Evolutionary conservation across 768 basidiomycete genomes (phyloP).

Genomic region (Rhodotorula graminis): DNA sequence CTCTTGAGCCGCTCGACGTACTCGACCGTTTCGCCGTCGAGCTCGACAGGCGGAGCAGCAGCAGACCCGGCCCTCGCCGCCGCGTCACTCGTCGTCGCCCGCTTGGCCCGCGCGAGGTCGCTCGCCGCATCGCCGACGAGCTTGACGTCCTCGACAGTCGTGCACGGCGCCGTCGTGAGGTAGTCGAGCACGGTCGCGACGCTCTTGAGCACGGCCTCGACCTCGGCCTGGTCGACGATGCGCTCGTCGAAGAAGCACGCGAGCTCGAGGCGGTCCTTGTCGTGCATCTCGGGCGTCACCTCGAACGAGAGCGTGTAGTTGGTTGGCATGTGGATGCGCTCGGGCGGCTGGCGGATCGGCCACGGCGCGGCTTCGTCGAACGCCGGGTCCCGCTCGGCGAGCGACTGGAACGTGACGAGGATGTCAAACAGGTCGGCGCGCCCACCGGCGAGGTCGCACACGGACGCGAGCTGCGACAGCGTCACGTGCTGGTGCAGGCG

Average conservation of each 20-base stretch:
- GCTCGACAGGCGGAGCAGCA: background rate
- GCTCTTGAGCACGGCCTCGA: conserved; percentile 14
- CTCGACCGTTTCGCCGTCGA: background rate
- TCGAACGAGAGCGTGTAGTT: conserved; percentile 37
- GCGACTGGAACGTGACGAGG: conserved; percentile 37
- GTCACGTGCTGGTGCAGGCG: conserved; percentile 35
- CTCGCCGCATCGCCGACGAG: background rate
- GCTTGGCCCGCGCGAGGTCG: too few relatives aligned
- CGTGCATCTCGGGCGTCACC: conserved; percentile 36
- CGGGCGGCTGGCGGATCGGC: conserved; percentile 36
- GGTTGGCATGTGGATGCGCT: conserved; percentile 37
- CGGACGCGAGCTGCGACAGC: conserved; percentile 21
- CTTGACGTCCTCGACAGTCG: conserved; percentile 11
- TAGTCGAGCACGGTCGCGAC: conserved; percentile 26
- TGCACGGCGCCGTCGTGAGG: conserved; percentile 31
- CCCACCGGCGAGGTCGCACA: conserved; percentile 7
- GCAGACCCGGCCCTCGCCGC: too few relatives aligned
- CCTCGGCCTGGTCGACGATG: conserved; percentile 7
- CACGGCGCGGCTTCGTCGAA: conserved; percentile 20
- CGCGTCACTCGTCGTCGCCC: background rate
- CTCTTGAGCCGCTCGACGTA: background rate
- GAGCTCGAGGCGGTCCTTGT: conserved; percentile 33
- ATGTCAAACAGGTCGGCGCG: conserved; percentile 32
- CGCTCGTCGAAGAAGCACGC: conserved; percentile 35
- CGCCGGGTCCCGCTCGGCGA: conserved; percentile 25